These are phyloP conservation scores for Neofusicoccum ribis DNA, from an alignment of 2,329 filamentous ascomycete species.

Conservation along the genomic window DNA sequence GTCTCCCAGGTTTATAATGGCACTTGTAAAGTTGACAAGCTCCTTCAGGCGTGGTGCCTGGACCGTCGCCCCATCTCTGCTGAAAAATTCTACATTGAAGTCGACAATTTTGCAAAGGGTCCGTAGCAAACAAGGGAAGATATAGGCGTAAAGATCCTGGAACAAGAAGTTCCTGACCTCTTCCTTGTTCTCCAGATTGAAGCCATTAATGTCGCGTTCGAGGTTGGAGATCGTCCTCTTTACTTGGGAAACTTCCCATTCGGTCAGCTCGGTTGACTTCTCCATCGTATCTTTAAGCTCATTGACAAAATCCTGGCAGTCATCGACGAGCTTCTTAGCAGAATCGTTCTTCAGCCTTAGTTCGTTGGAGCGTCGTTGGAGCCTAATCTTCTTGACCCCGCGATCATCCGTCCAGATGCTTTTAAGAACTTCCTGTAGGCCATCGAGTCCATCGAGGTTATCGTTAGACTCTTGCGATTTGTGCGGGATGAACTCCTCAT, in stretches of 20 bases:
- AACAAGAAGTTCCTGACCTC: slow-evolving; percentile 16
- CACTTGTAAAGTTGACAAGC: slow-evolving; percentile 30
- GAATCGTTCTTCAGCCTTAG: background rate
- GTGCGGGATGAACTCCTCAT: background rate
- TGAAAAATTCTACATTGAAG: slow-evolving; percentile 22
- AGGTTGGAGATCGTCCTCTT: background rate
- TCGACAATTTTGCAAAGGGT: slow-evolving; percentile 23
- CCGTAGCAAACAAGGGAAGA: slow-evolving; percentile 28
- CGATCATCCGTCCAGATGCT: background rate
- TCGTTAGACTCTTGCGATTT: background rate
- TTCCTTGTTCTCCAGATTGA: background rate
- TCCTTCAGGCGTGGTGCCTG: background rate
- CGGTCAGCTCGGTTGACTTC: background rate
- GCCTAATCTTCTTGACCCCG: background rate
- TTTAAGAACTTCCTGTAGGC: background rate
- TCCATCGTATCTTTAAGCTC: background rate
- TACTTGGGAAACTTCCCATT: background rate
- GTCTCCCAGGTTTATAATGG: slow-evolving; percentile 26
- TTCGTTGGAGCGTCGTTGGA: background rate
- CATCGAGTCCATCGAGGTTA: background rate
- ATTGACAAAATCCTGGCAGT: background rate
- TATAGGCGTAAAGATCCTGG: slow-evolving; percentile 28
- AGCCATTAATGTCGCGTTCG: background rate
- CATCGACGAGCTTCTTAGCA: background rate
- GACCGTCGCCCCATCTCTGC: background rate